phyloP scores from a whole-genome alignment of 2,329 filamentous ascomycete species.

The Grosmannia serpens region DNA sequence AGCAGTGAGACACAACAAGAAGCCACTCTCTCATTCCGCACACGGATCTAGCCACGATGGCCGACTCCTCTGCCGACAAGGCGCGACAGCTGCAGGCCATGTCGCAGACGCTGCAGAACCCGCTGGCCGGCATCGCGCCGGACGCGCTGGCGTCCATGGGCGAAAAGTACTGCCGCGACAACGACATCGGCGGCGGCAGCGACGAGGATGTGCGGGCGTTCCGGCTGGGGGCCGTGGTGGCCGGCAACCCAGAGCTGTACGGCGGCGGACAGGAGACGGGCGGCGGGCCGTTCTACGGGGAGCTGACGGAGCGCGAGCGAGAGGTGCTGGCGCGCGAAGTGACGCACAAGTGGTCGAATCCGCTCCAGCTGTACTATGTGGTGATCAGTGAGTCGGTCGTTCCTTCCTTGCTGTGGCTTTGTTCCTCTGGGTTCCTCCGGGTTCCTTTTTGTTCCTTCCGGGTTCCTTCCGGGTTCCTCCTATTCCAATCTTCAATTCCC shows the following conservation, averaged over 20 bases:
- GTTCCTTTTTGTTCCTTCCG: neutral
- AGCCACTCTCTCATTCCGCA: too few species aligned
- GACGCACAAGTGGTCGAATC: conserved; percentile 58
- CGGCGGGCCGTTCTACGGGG: conserved; percentile 20
- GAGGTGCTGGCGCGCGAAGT: conserved; percentile 47
- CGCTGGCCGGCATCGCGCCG: conserved; percentile 26
- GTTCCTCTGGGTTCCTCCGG: too few species aligned
- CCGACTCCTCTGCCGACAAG: neutral
- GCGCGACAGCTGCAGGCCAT: neutral
- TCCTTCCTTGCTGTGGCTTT: too few species aligned
- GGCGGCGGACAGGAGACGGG: neutral
- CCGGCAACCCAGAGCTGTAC: conserved; percentile 30
- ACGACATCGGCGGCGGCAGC: conserved; percentile 34
- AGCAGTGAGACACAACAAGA: too few species aligned
- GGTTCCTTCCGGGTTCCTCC: too few species aligned
- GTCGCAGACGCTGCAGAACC: conserved; percentile 24
- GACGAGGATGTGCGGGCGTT: conserved; percentile 42
- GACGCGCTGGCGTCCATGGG: conserved; percentile 43
- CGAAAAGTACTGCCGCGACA: conserved; percentile 41
- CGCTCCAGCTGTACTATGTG: conserved; percentile 51
- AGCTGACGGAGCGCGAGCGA: conserved; percentile 45
- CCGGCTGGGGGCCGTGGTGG: conserved; percentile 46
- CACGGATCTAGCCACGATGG: too few species aligned
- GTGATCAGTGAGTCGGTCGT: conserved; percentile 40
- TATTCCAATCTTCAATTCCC: too few species aligned